Evolutionary conservation across 257 asterid species (phyloP).

Genomic region (Fraxinus cuspidata): DNA sequence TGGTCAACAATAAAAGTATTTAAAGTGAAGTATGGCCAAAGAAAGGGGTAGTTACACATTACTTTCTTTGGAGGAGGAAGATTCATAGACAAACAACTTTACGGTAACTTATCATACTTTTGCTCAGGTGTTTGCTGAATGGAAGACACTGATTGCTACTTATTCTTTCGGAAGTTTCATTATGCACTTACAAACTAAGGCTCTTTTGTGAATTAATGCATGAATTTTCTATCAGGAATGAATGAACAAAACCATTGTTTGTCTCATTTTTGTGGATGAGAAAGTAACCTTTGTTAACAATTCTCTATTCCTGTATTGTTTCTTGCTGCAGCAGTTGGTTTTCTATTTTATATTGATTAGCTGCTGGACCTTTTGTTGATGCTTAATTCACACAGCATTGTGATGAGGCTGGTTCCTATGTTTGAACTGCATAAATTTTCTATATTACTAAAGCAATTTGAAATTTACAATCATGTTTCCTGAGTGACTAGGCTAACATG

Average conservation of each 20-base stretch:
- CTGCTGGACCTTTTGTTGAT: conserved; percentile 13
- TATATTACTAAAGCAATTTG: conserved; percentile 6
- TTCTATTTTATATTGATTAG: background rate
- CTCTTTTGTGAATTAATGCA: conserved; percentile 9
- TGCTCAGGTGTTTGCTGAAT: background rate
- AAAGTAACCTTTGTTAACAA: background rate
- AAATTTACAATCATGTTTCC: background rate
- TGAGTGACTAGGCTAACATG: conserved; percentile 10
- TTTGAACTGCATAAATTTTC: background rate
- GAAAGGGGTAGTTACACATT: background rate
- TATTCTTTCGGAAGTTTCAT: background rate
- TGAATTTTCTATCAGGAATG: background rate
- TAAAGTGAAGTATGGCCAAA: background rate
- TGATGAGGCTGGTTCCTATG: background rate
- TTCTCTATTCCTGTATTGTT: background rate
- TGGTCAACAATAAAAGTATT: background rate
- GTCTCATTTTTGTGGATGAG: conserved; percentile 8
- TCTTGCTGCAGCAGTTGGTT: background rate
- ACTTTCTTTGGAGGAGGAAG: background rate
- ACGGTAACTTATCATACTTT: background rate
- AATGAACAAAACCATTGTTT: background rate
- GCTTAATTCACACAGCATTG: conserved; percentile 11
- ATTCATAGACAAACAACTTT: background rate
- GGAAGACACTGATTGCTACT: background rate
- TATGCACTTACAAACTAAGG: conserved; percentile 5